Conservation (phyloP, 2,329 filamentous ascomycete genomes). For the Piedraia hortae region DNA sequence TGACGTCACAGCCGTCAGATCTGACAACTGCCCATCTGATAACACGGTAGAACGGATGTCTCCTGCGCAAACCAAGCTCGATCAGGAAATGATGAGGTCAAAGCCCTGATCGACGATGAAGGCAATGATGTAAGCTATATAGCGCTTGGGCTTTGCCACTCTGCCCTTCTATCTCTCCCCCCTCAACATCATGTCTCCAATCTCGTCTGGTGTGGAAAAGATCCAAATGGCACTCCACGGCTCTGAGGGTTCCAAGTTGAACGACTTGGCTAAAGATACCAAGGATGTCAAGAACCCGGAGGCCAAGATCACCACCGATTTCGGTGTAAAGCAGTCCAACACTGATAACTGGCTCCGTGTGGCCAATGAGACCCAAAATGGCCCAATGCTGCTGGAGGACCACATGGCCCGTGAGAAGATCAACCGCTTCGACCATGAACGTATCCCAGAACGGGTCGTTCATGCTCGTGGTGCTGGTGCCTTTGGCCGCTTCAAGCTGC, state of each 20-base stretch:
- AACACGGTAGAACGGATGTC: too few relatives aligned
- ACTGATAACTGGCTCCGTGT: constrained; percentile 48
- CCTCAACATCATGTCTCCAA: constrained; percentile 1
- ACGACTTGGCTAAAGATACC: constrained; percentile 31
- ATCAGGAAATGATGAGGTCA: too few relatives aligned
- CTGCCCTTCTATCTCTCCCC: background rate
- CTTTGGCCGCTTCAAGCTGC: constrained; percentile 38
- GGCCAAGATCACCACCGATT: constrained; percentile 44
- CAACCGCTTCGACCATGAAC: constrained; percentile 48
- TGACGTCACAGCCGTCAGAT: too few relatives aligned
- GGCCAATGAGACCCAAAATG: constrained; percentile 31
- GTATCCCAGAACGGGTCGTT: constrained; percentile 40
- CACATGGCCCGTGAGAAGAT: constrained; percentile 48
- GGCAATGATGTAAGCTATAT: too few relatives aligned
- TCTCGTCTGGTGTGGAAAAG: constrained; percentile 8
- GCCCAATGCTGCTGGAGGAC: constrained; percentile 45
- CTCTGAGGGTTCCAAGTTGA: constrained; percentile 23
- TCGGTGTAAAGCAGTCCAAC: constrained; percentile 42
- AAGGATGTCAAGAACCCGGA: constrained; percentile 28
- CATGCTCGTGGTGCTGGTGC: constrained; percentile 37
- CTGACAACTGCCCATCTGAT: too few relatives aligned
- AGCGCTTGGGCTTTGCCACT: too few relatives aligned
- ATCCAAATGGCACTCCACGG: constrained; percentile 10
- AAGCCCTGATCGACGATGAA: too few relatives aligned
- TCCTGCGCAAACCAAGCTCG: too few relatives aligned